A percentile compares a stretch with the other conserved stretches of the same genome.
These are phyloP conservation scores for Biscogniauxia marginata DNA, from an alignment of 2,329 filamentous ascomycete genomes.

Conservation along the genomic window DNA sequence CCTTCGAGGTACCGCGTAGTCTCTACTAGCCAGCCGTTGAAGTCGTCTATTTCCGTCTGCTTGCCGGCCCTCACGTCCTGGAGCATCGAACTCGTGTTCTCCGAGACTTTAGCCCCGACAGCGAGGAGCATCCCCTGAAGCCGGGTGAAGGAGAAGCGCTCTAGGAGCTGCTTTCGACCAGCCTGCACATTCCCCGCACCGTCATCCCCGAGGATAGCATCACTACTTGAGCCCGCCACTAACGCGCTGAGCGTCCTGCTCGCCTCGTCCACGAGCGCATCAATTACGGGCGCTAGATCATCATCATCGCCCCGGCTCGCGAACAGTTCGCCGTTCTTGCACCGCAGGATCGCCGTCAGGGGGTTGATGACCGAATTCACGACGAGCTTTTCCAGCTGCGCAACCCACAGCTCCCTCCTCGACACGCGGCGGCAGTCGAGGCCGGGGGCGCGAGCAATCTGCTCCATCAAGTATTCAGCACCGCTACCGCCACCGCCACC, in stretches of 20 bases:
- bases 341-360: constrained; percentile 74
- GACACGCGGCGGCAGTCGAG: constrained; percentile 42
- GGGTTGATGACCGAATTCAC: constrained; percentile 82
- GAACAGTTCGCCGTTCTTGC: constrained; percentile 76
- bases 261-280: constrained; percentile 71
- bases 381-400: constrained; percentile 85
- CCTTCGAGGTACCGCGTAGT: constrained; percentile 40
- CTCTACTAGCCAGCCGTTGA: constrained; percentile 59
- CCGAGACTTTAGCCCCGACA: constrained; percentile 46
- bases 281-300: constrained; percentile 59
- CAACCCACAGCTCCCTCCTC: constrained; percentile 46
- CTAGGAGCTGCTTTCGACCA: constrained; percentile 34
- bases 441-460: constrained; percentile 42
- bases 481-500: not conserved
- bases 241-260: constrained; percentile 69
- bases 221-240: constrained; percentile 55
- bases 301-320: constrained; percentile 46
- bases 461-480: constrained; percentile 39
- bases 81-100: constrained; percentile 62
- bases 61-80: constrained; percentile 55
- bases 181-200: constrained; percentile 34
- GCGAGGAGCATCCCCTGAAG: constrained; percentile 47
- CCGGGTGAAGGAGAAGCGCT: constrained; percentile 43
- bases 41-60: constrained; percentile 55
- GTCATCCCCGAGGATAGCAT: constrained; percentile 35